These are phyloP conservation scores for Phytopythium delawarense DNA, from an alignment of 352 stramenopile species.

Conservation along the genomic window DNA sequence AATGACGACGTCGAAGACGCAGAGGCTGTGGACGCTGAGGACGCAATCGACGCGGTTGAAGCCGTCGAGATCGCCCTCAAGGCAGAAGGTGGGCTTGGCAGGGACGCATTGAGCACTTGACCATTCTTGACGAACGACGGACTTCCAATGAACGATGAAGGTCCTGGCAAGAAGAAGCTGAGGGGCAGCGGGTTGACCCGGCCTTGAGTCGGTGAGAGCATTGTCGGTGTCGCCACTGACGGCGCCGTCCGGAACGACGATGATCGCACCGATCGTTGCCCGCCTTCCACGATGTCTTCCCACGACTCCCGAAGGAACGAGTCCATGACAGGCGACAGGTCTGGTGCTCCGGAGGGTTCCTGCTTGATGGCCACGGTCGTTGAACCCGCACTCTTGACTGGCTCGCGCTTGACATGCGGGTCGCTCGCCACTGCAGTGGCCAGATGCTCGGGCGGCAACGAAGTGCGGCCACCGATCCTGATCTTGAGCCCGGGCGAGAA, in stretches of 20 bases:
- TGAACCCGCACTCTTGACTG: too few relatives aligned
- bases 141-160: conserved; percentile 10
- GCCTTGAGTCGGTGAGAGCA: conserved; percentile 10
- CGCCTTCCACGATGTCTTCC: conserved; percentile 36
- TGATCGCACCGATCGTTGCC: conserved; percentile 18
- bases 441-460: conserved; percentile 4
- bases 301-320: conserved; percentile 58
- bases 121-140: conserved; percentile 15
- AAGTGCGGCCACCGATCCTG: conserved; percentile 18
- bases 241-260: conserved; percentile 18
- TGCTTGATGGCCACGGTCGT: conserved; percentile 28
- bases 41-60: conserved; percentile 20
- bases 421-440: not conserved
- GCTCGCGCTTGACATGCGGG: conserved; percentile 3
- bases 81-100: conserved; percentile 17
- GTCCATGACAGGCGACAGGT: conserved; percentile 52
- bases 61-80: conserved; percentile 20
- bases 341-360: conserved; percentile 18
- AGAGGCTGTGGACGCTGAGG: conserved; percentile 16
- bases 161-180: conserved; percentile 17
- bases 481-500: conserved; percentile 39
- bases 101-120: conserved; percentile 11
- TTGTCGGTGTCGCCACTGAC: conserved; percentile 11
- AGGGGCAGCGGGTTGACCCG: conserved; percentile 26
- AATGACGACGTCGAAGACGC: conserved; percentile 22